Base-by-base conservation (phyloP, 1,284 basidiomycete species). In the Cystobasidiaceae sp. region DNA sequence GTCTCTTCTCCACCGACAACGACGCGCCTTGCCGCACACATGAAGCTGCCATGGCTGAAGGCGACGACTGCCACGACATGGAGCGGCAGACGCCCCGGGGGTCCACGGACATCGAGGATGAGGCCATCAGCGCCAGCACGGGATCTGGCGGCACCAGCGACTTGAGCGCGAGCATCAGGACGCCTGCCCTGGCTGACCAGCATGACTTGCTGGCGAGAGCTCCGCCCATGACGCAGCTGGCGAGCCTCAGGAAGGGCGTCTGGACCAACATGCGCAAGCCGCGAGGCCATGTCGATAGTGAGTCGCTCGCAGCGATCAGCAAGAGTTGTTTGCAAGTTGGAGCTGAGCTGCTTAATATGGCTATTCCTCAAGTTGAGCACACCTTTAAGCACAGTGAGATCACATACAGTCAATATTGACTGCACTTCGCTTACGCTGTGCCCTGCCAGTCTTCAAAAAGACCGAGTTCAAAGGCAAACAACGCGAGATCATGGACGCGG, bases 391-490 rank as follows among this genome's bases (percentile, higher is more conserved):
- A 52, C 34, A 54, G 60, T 62, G 19, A 44, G 60, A n/a, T n/a
- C 23, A 15, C 48, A 41, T 27, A 19, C 15, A 41, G 7, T n/a
- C 13, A 23, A 34, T n/a, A 5, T 17, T 19, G 23, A 32, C 32
- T 19, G 19, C 13, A n/a, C 28, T 21, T 23, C 11, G 28, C 2
- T 19, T 5, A 9, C 21, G 27, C 7, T n/a, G n/a, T n/a, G n/a
- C n/a, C n/a, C n/a, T n/a, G n/a, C 9, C 57, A 89, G 87, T 82
- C 23, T 91, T 90, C 72, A 83, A 85, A 0, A 84, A 88, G 72
- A 69, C 78, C 1, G 78, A 76, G 9, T 92, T 86, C 72, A 85
- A 85, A 74, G 88, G 87, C 25, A 85, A 87, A 67, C 90, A 92
- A 77, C 81, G 83, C 66, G 84, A 87, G 57, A 86, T 91, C 28